These are phyloP conservation scores for Tolypocladium pustulatum DNA, from an alignment of 2,329 filamentous ascomycete genomes.

Conservation along the genomic window DNA sequence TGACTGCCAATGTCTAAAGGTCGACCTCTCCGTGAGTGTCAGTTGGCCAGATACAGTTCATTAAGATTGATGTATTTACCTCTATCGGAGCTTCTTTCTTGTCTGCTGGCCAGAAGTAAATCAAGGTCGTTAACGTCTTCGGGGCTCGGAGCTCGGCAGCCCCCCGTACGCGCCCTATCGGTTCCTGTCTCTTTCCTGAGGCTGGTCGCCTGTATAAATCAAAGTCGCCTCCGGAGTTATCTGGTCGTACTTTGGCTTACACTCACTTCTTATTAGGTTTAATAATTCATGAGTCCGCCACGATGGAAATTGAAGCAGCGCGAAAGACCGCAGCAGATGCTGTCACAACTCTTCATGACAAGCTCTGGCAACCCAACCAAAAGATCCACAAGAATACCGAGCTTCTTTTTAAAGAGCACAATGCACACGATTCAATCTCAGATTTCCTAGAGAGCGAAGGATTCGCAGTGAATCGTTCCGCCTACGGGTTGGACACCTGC, in stretches of 20 bases:
- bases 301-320: background rate
- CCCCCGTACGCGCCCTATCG: background rate
- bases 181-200: background rate
- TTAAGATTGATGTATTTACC: background rate
- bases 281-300: background rate
- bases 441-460: background rate
- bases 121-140: background rate
- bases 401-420: background rate
- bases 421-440: background rate
- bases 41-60: background rate
- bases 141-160: background rate
- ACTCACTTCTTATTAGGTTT: background rate
- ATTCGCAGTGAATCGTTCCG: background rate
- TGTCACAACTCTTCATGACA: background rate
- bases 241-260: background rate
- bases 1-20: background rate
- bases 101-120: background rate
- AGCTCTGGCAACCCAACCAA: background rate
- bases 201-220: background rate
- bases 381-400: background rate
- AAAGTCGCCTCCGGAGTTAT: background rate
- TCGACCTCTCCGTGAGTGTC: no score
- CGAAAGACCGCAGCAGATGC: background rate
- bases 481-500: background rate
- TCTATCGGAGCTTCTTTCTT: background rate